These are phyloP conservation scores for Amanita subjunquillea DNA, from an alignment of 768 basidiomycete species.

Conservation along the genomic window DNA sequence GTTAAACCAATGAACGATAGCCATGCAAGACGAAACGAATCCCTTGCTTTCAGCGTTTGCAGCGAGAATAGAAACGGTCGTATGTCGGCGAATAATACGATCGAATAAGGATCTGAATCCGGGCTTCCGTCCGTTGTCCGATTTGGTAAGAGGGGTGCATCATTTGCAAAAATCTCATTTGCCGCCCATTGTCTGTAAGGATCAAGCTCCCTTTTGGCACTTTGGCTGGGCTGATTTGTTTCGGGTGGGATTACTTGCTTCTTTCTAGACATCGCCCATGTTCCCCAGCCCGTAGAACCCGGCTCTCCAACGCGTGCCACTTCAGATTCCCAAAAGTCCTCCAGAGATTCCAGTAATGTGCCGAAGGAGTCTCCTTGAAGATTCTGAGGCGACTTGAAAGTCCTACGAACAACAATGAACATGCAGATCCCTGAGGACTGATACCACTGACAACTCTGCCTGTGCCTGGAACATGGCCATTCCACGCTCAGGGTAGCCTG, in stretches of 20 bases:
- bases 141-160: constrained; percentile 31
- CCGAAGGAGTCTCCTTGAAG: constrained; percentile 33
- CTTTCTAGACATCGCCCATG: constrained; percentile 42
- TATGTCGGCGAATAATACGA: constrained; percentile 66
- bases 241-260: constrained; percentile 14
- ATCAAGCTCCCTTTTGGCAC: constrained; percentile 30
- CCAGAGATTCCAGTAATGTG: constrained; percentile 45
- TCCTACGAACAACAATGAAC: constrained; percentile 25
- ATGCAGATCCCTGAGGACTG: background rate
- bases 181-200: constrained; percentile 60
- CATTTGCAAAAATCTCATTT: constrained; percentile 44
- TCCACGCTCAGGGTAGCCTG: constrained; percentile 67
- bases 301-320: constrained; percentile 64
- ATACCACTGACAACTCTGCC: constrained; percentile 56
- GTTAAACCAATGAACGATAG: constrained; percentile 62
- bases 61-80: constrained; percentile 44
- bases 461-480: constrained; percentile 78
- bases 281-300: constrained; percentile 56
- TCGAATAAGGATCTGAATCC: constrained; percentile 59
- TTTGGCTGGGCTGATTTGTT: background rate
- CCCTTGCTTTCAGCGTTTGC: constrained; percentile 31
- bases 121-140: constrained; percentile 41
- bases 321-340: constrained; percentile 83
- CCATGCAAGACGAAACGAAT: constrained; percentile 59
- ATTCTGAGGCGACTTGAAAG: constrained; percentile 44